Conservation (phyloP, 805 yeast genomes). For the Helenozyma rhizophorensis region DNA sequence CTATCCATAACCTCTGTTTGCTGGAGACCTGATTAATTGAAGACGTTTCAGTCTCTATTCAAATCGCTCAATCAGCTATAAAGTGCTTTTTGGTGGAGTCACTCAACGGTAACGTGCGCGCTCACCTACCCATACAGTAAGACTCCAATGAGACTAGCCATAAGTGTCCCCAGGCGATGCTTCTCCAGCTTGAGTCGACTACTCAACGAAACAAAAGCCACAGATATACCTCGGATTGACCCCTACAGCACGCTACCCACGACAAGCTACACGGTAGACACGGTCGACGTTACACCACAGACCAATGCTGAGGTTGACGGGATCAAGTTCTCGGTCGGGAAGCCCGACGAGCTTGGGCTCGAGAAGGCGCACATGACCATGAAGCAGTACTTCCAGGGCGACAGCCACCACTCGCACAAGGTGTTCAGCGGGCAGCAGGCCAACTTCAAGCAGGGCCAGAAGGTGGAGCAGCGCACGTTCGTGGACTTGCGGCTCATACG, state of each 20-base stretch:
- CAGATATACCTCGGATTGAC: conserved; percentile 1
- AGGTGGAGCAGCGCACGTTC: conserved; percentile 36
- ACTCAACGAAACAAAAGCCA: too few species aligned
- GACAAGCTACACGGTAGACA: conserved; percentile 4
- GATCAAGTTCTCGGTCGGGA: conserved; percentile 5
- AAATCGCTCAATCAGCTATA: too few species aligned
- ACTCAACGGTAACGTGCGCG: too few species aligned
- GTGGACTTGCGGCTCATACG: conserved; percentile 55
- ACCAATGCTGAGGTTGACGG: conserved; percentile 5
- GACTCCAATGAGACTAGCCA: too few species aligned
- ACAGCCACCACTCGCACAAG: conserved; percentile 36
- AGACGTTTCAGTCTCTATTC: too few species aligned
- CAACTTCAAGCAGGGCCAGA: conserved; percentile 25
- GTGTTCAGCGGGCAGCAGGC: conserved; percentile 30
- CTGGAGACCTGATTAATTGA: too few species aligned
- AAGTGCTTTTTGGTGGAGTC: too few species aligned
- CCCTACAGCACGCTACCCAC: conserved; percentile 11
- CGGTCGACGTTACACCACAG: neutral
- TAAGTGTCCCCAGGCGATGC: too few species aligned
- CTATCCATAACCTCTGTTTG: too few species aligned
- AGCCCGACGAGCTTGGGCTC: conserved; percentile 11
- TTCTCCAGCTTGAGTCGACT: too few species aligned
- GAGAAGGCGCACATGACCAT: conserved; percentile 12
- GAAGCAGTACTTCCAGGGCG: conserved; percentile 38
- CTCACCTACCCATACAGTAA: too few species aligned